Base-by-base conservation (phyloP, 2,329 filamentous ascomycete species). In the Fusarium phyllophilum region DNA sequence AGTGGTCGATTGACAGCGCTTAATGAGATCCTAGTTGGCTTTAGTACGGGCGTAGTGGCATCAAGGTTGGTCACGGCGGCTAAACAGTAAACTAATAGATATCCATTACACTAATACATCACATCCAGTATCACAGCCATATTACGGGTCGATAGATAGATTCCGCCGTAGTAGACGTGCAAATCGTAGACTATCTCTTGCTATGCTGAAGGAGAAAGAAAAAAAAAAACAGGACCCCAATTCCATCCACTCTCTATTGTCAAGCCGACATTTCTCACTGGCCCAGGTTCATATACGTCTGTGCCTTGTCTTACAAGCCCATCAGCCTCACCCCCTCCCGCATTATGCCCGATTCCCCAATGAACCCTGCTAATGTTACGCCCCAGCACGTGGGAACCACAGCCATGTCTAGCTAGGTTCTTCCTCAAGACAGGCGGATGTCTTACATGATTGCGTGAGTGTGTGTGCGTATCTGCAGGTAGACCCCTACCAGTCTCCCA, bases 361-460 rank as follows among this genome's bases (percentile, higher is more conserved):
- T 33, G 18, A 62, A 39, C 41, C 57, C 57, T 65, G 44, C 31
- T 34, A 41, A 44, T 51, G 38, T 58, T 39, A 36, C 29, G 31
- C 51, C 46, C 36, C 62, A 49, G 29, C 68, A 74, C 60, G 62
- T 72, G 59, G 63, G 52, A 68, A 57, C 62, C 46, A 71, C 57
- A 48, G 42, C 51, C 45, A 56, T 56, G 59, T 39, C 46, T 59
- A 45, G 52, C 42, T 48, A 49, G 56, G 59, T 45, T 56, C 59
- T 66, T 62, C 51, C 45, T 44, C 58, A 51, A 69, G 63, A 59
- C 42, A 44, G 33, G 31, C 34, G 33, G 20, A 55, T 72, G 67
- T 74, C 68, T 74, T 45, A 72, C 66, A 65, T 29, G 51, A 39
- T 39, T 39, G 24, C 41, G 31, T 36, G 55, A 26, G 55, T 66